Percentiles rank a stretch among this genome's conserved stretches.
Conservation (phyloP, 2,329 filamentous ascomycete genomes). For the Penicillium sp. region DNA sequence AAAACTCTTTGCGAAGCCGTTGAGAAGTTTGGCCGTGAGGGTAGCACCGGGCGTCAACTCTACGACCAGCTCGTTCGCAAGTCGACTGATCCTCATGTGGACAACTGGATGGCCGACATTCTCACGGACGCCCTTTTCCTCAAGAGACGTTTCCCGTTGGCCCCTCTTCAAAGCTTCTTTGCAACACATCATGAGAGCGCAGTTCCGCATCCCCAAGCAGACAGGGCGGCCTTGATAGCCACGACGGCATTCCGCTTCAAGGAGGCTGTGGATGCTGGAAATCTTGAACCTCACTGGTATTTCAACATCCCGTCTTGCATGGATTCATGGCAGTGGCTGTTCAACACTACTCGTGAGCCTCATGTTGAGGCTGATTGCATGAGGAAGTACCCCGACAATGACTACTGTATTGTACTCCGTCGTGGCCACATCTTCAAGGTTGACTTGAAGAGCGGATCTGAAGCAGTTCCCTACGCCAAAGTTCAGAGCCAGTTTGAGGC, state of each 20-base stretch:
- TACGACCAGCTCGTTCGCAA: background rate
- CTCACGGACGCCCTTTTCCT: background rate
- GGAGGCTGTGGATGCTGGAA: background rate
- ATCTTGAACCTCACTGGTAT: background rate
- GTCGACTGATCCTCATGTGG: background rate
- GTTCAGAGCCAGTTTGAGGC: background rate
- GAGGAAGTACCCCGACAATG: background rate
- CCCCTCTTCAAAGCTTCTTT: background rate
- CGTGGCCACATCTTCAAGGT: conserved; percentile 1
- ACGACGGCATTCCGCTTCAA: conserved; percentile 1
- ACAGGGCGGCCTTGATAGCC: background rate
- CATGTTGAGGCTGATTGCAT: background rate
- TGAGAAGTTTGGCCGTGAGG: background rate
- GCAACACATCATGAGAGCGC: background rate
- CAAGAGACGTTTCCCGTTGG: conserved; percentile 1
- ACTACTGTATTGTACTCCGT: background rate
- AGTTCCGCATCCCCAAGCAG: background rate
- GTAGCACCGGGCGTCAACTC: background rate
- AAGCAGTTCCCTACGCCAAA: background rate
- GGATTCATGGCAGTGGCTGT: conserved; percentile 2
- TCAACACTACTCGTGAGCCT: conserved; percentile 2
- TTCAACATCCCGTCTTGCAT: conserved; percentile 2
- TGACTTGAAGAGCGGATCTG: background rate
- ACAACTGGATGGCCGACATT: conserved; percentile 3
- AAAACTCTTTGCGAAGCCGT: background rate